Evolutionary conservation across 2,329 filamentous ascomycete genomes (phyloP).

Genomic region (Seiridium unicorne): DNA sequence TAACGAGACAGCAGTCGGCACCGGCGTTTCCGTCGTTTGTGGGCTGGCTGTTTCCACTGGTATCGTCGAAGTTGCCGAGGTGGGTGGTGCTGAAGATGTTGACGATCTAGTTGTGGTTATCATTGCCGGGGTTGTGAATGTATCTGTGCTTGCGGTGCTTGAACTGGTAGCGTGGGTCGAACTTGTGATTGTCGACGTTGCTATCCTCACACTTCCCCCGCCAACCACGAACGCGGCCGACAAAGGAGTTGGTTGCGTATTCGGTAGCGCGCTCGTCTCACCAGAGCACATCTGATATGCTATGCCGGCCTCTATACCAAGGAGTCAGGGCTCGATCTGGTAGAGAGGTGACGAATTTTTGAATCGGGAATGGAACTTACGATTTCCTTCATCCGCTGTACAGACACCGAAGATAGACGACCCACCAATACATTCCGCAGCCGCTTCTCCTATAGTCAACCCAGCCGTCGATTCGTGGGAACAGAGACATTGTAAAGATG

Average conservation of each 20-base stretch:
- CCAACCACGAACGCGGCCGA: constrained; percentile 53
- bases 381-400: constrained; percentile 37
- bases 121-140: constrained; percentile 9
- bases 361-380: constrained; percentile 25
- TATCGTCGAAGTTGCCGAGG: background rate
- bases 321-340: background rate
- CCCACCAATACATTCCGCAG: constrained; percentile 63
- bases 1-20: constrained; percentile 22
- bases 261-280: constrained; percentile 47
- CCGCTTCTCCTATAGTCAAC: constrained; percentile 71
- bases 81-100: constrained; percentile 6
- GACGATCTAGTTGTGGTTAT: constrained; percentile 11
- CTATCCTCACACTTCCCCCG: constrained; percentile 16
- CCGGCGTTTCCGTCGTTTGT: constrained; percentile 8
- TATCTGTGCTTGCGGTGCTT: background rate
- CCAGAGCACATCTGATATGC: constrained; percentile 60
- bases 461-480: constrained; percentile 55
- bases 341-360: background rate
- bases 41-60: constrained; percentile 8
- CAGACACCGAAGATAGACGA: constrained; percentile 52
- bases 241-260: constrained; percentile 53
- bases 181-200: constrained; percentile 7
- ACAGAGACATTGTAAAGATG: constrained; percentile 64
- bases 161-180: background rate
- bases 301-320: constrained; percentile 11